Base-by-base conservation (phyloP, 75 land plant species). In the Pinus tabuliformis region DNA sequence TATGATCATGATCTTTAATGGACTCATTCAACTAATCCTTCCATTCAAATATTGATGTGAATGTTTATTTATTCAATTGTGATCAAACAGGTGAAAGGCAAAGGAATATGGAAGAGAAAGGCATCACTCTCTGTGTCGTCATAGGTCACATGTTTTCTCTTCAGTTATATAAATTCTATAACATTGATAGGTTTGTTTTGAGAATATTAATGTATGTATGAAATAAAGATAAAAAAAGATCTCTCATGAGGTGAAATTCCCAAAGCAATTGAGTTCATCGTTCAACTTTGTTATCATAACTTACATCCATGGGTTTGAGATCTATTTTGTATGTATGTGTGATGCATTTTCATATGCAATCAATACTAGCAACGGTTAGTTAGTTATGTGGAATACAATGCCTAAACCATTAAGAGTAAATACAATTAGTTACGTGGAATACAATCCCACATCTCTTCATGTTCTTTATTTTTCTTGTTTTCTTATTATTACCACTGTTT, bases 21-120 rank as follows among this genome's bases (percentile, higher is more conserved):
- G 28, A 65, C 7, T 65, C 36, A 15, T 65, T 65, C 18, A 65
- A 65, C 17, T 65, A 3, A 18, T 37, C 36, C 4, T 33, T 33
- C 17, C 16, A 37, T 65, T 37, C 39, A 36, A 30, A 17, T 65
- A 11, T 65, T 39, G 70, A 33, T 65, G 45, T 39, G 14, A 84
- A 81, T 80, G 82, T 78, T 56, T 12, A 24, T 33, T 36, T 26
- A 20, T 78, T 72, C 16, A 11, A 15, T 24, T 59, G 75, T 3
- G 37, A 62, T 70, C 11, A 2, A 78, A 72, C 57, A 93, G 95
- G 98, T 66, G 94, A 95, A 62, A 93, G 88, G 62, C 85, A 86
- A 76, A 88, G 83, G 77, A 82, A 76, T 76, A 76, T 95, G 73
- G 85, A 30, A 30, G 30, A 30, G 30, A 30, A 30, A 30, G 30